A percentile compares a stretch with the other conserved stretches of the same genome.
These are phyloP conservation scores for Babjeviella inositovora DNA, from an alignment of 805 yeast species.

Conservation along the genomic window DNA sequence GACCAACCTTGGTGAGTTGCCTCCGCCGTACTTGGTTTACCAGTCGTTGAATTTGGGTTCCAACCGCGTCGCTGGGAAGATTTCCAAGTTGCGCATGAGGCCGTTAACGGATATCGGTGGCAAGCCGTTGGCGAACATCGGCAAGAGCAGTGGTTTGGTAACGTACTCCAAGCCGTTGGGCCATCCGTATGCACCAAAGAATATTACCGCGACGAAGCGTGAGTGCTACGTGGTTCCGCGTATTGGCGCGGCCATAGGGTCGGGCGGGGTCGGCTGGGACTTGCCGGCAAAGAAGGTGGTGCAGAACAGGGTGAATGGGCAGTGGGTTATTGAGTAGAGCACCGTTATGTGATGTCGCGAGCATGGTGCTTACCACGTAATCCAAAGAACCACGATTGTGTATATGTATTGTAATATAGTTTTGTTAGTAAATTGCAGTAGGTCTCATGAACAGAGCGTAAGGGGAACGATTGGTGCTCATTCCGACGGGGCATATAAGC, in stretches of 20 bases:
- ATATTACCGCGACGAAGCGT: conserved; percentile 46
- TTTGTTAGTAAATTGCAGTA: too few relatives aligned
- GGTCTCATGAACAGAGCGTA: too few relatives aligned
- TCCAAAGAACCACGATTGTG: too few relatives aligned
- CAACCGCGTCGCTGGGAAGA: conserved; percentile 22
- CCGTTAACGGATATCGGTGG: conserved; percentile 67
- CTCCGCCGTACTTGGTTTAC: conserved; percentile 70
- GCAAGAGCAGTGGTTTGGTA: conserved; percentile 53
- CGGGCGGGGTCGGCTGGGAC: conserved; percentile 88
- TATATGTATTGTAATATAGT: too few relatives aligned
- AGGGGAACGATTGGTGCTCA: too few relatives aligned
- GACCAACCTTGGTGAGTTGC: conserved; percentile 41
- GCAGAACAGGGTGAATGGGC: conserved; percentile 51
- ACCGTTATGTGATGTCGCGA: too few relatives aligned
- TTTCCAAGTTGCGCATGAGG: conserved; percentile 39
- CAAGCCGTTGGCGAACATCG: conserved; percentile 62
- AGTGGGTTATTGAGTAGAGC: conserved; percentile 38
- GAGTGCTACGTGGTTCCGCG: conserved; percentile 87
- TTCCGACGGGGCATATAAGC: too few relatives aligned
- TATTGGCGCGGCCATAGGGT: conserved; percentile 70
- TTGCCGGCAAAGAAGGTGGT: conserved; percentile 64
- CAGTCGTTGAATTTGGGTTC: conserved; percentile 45
- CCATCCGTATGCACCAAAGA: conserved; percentile 74
- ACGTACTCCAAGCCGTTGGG: conserved; percentile 88
- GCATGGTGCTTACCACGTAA: too few relatives aligned